Percentiles rank a stretch among this genome's conserved stretches.
Evolutionary conservation across 2,329 filamentous ascomycete species (phyloP).

Genomic region (Waltergamsia citrina): DNA sequence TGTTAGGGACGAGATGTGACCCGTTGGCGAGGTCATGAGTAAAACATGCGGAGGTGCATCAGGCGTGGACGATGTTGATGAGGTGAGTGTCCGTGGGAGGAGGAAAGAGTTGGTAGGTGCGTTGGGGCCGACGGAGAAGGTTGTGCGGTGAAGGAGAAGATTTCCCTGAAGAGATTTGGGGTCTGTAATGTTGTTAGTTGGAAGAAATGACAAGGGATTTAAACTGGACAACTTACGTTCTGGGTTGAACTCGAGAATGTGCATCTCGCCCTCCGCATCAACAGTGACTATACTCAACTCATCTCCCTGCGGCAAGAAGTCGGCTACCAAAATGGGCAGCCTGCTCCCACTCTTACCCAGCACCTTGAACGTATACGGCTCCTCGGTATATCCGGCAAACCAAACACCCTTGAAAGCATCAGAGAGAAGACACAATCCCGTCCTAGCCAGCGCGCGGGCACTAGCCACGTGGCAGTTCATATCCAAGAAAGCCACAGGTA

Average conservation of each 20-base stretch:
- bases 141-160: conserved; percentile 74
- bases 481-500: conserved; percentile 95
- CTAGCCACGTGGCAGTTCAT: conserved; percentile 89
- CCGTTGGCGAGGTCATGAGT: conserved; percentile 66
- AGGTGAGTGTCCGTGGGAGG: conserved; percentile 54
- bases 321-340: conserved; percentile 70
- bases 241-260: conserved; percentile 88
- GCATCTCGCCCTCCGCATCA: conserved; percentile 77
- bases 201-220: conserved; percentile 3
- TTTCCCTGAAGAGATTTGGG: conserved; percentile 88
- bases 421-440: conserved; percentile 77
- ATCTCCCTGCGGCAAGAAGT: conserved; percentile 80
- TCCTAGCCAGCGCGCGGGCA: conserved; percentile 74
- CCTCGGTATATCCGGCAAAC: conserved; percentile 94
- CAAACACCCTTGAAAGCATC: conserved; percentile 91
- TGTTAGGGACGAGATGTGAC: conserved; percentile 66
- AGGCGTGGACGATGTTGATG: conserved; percentile 24
- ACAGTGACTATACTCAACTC: conserved; percentile 75
- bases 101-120: conserved; percentile 66
- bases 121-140: conserved; percentile 78
- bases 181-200: conserved; percentile 42
- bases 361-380: conserved; percentile 90
- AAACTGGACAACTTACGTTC: conserved; percentile 55
- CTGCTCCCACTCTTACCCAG: conserved; percentile 79
- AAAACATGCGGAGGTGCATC: conserved; percentile 31